Evolutionary conservation across 2,329 filamentous ascomycete species (phyloP).

Genomic region (Stylonectria norvegica): DNA sequence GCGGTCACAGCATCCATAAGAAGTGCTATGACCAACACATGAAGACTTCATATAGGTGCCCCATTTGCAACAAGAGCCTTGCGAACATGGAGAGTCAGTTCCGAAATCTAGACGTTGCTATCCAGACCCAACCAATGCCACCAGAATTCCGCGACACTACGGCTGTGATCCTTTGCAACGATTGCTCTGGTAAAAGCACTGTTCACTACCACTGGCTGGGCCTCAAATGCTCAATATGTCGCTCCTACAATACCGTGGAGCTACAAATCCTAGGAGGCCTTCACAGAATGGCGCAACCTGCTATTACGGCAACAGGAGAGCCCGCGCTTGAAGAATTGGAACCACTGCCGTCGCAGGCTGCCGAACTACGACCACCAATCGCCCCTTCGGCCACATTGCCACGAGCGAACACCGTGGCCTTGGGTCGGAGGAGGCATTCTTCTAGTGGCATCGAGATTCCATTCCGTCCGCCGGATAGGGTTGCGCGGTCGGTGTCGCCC

Average conservation of each 20-base stretch:
- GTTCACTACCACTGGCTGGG: slow-evolving; percentile 94
- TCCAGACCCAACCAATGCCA: slow-evolving; percentile 89
- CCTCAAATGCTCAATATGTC: slow-evolving; percentile 75
- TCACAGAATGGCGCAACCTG: slow-evolving; percentile 25
- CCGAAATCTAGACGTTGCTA: slow-evolving; percentile 82
- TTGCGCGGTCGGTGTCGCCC: slow-evolving; percentile 46
- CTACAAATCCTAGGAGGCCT: slow-evolving; percentile 55
- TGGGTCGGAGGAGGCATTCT: slow-evolving; percentile 38
- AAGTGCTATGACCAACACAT: slow-evolving; percentile 86
- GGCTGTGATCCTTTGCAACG: slow-evolving; percentile 87
- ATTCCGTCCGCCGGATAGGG: slow-evolving; percentile 36
- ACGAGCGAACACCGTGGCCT: slow-evolving; percentile 11
- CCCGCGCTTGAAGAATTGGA: slow-evolving; percentile 7
- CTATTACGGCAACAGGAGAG: slow-evolving; percentile 22
- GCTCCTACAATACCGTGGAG: slow-evolving; percentile 67
- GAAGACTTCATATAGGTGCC: slow-evolving; percentile 88
- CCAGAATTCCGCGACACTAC: slow-evolving; percentile 73
- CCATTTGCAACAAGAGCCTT: slow-evolving; percentile 94
- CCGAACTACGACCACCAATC: slow-evolving; percentile 9
- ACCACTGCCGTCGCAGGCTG: slow-evolving; percentile 1
- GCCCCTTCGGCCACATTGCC: slow-evolving; percentile 11
- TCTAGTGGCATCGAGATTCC: slow-evolving; percentile 35
- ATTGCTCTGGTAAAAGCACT: slow-evolving; percentile 83
- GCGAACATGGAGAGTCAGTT: slow-evolving; percentile 97
- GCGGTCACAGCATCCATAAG: slow-evolving; percentile 93